These are phyloP conservation scores for Xylariaceae sp. DNA, from an alignment of 2,329 filamentous ascomycete genomes.

Conservation along the genomic window DNA sequence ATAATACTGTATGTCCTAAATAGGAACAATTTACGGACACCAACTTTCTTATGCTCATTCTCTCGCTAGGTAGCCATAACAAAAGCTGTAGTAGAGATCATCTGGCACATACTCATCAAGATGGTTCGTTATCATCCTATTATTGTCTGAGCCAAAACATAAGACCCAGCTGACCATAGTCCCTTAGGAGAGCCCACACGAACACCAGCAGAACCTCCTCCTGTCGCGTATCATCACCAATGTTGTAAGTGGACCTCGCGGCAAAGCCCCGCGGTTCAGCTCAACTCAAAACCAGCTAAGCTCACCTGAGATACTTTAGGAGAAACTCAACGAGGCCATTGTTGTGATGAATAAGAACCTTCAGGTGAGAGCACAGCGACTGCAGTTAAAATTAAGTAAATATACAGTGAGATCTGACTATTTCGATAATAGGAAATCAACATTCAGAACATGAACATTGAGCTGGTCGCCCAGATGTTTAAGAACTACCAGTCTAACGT, in stretches of 20 bases:
- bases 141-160: not conserved
- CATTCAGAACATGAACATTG: constrained; percentile 98
- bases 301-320: constrained; percentile 60
- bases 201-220: constrained; percentile 93
- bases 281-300: not conserved
- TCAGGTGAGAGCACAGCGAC: constrained; percentile 62
- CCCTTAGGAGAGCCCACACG: constrained; percentile 90
- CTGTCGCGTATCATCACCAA: constrained; percentile 97
- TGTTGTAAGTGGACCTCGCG: constrained; percentile 68
- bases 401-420: not conserved
- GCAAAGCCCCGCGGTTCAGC: constrained; percentile 20
- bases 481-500: constrained; percentile 99
- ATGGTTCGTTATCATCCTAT: constrained; percentile 29
- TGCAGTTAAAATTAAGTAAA: too few relatives aligned
- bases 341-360: constrained; percentile 92
- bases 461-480: constrained; percentile 98
- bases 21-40: too few relatives aligned
- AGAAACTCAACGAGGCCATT: constrained; percentile 95
- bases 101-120: constrained; percentile 17
- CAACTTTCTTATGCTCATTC: too few relatives aligned
- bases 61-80: too few relatives aligned
- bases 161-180: constrained; percentile 18
- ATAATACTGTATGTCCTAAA: too few relatives aligned
- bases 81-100: too few relatives aligned
- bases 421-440: constrained; percentile 80